Conservation (phyloP, 1,284 basidiomycete genomes). For the Cerrena zonata region DNA sequence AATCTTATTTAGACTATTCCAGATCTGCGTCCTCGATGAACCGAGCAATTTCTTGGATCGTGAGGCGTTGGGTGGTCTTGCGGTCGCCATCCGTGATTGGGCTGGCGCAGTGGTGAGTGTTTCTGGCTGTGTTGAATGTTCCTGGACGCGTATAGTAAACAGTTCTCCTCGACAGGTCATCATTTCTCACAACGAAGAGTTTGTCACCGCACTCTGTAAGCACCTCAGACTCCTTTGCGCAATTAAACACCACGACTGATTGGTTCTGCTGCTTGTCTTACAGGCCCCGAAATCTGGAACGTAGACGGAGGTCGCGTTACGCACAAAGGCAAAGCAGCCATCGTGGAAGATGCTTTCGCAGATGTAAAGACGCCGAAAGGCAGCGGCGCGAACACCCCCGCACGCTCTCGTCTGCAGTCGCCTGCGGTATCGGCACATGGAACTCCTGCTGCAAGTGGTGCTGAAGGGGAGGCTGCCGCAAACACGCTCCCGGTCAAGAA, state of each 20-base stretch:
- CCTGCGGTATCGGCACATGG: constrained; percentile 57
- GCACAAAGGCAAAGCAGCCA: constrained; percentile 80
- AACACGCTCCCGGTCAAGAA: constrained; percentile 52
- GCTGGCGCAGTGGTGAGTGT: constrained; percentile 79
- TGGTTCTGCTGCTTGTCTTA: constrained; percentile 11
- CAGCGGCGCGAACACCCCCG: constrained; percentile 65
- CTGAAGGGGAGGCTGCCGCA: constrained; percentile 46
- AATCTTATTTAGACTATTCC: constrained; percentile 1
- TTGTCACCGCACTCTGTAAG: constrained; percentile 81
- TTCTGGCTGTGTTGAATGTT: constrained; percentile 10
- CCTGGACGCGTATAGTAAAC: constrained; percentile 14
- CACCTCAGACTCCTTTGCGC: constrained; percentile 5
- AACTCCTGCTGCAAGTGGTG: constrained; percentile 70
- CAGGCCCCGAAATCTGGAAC: constrained; percentile 80
- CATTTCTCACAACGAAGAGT: constrained; percentile 94
- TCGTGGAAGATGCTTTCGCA: constrained; percentile 73
- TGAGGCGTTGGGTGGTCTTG: constrained; percentile 85
- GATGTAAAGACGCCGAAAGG: constrained; percentile 62
- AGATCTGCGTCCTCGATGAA: constrained; percentile 82
- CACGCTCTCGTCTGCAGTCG: constrained; percentile 55
- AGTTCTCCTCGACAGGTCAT: constrained; percentile 57
- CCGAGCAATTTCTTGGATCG: constrained; percentile 97
- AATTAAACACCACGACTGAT: constrained; percentile 8
- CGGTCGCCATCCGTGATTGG: constrained; percentile 95
- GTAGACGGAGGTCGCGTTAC: constrained; percentile 76